Evolutionary conservation across 2,329 filamentous ascomycete species (phyloP), one percentile per base, ranked within the genome.

Genomic region (Pyrenophora teres): DNA sequence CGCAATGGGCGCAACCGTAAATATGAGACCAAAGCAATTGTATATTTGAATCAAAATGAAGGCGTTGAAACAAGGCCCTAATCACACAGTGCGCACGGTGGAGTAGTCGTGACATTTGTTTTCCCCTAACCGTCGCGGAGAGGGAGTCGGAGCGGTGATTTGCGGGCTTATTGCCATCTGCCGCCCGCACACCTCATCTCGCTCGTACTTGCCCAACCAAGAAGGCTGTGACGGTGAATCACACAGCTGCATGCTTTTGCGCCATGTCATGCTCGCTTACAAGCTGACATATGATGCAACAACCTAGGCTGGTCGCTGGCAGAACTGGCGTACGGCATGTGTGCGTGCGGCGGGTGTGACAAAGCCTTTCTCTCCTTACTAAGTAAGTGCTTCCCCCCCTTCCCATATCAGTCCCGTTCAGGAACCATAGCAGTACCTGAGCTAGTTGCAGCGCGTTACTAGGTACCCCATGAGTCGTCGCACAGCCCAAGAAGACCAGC

Each of bases 21-120:
- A 39, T 52, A 49, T 35, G 45, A 43, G 45, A 40, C 33, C 27
- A 51, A 37, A 43, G 36, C n/a, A 33, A 43, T 6, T 30, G 39
- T 43, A 39, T 21, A 48, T 33, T 18, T 40, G 32, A 41, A 35
- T 32, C 16, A 25, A 25, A 48, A 41, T 31, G 21, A 32, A 21
- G 13, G 18, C 5, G 31, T 40, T 51, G 49, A 51, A 51, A 51
- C 49, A 27, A 19, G 25, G 3, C 25, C 18, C 15, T 35, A 33
- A 38, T 41, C 10, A 19, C 27, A 19, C 27, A 19, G 49, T 42
- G 43, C 43, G 39, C 32, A 47, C 25, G n/a, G 38, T 18, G 18
- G 32, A 42, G 43, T 35, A 32, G 43, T 40, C 18, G 23, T 25
- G 23, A 7, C 23, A 31, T 38, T 25, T 32, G 25, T 13, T 21